A percentile compares a stretch with the other conserved stretches of the same genome.
Evolutionary conservation across 805 yeast genomes (phyloP).

Genomic region (Metschnikowia anglica): DNA sequence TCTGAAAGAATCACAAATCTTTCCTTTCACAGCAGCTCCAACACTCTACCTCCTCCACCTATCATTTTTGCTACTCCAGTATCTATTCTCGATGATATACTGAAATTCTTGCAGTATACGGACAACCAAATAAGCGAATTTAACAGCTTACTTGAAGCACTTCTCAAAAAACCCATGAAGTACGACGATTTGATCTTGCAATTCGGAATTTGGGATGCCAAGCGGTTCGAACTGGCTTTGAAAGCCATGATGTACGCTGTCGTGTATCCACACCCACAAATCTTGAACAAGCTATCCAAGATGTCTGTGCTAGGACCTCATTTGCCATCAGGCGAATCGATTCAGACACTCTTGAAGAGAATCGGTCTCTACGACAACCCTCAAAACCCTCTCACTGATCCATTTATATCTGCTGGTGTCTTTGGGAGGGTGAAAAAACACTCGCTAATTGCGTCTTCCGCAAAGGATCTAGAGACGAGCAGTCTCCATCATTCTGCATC

Average conservation of each 20-base stretch:
- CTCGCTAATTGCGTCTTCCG: conserved; percentile 22
- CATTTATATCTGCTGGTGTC: conserved; percentile 28
- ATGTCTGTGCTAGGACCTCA: conserved; percentile 7
- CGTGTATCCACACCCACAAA: conserved; percentile 34
- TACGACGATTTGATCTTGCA: conserved; percentile 29
- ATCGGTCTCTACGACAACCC: conserved; percentile 27
- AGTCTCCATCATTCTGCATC: conserved; percentile 5
- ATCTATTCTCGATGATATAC: conserved; percentile 15
- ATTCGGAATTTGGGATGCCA: conserved; percentile 36
- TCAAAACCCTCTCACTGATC: conserved; percentile 27
- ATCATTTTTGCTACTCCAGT: conserved; percentile 29
- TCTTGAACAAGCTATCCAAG: conserved; percentile 14
- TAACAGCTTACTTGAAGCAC: conserved; percentile 3
- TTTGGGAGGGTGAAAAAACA: conserved; percentile 21
- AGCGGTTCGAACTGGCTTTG: conserved; percentile 23
- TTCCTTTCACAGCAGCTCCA: conserved; percentile 24
- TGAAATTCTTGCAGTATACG: conserved; percentile 14
- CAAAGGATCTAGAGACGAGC: conserved; percentile 20
- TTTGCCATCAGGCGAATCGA: conserved; percentile 11
- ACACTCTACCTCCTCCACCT: conserved; percentile 23
- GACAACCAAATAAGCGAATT: conserved; percentile 10
- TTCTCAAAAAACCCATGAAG: neutral
- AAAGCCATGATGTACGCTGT: conserved; percentile 30
- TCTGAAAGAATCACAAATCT: conserved; percentile 23
- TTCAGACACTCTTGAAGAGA: conserved; percentile 18